Evolutionary conservation across 768 basidiomycete genomes (phyloP), one percentile per base, ranked within the genome.

Genomic region (Amanita rimosa): DNA sequence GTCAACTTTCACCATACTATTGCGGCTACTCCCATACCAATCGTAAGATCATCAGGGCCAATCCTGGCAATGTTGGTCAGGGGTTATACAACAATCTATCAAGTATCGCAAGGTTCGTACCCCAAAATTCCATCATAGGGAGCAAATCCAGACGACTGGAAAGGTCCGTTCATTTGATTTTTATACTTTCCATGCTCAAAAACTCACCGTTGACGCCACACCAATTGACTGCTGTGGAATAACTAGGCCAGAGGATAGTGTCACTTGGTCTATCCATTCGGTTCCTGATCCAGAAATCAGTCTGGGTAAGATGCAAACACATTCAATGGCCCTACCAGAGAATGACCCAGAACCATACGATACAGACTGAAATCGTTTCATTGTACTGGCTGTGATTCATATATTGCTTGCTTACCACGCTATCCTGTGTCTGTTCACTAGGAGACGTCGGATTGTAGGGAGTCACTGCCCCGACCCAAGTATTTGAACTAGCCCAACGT

Each of bases 41-140:
- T 10, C 0, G 83, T 83, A 41, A 84, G 66, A 47, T 64, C 70
- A 13, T 64, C 62, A 16, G 83, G 83, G 19, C 82, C 83, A 51
- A 85, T 73, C 14, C 81, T 83, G 35, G 21, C 3, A n/a, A 16
- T 26, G 16, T 4, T n/a, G 21, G 21, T 22, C 37, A 10, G 57
- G 2, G 52, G 42, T 21, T 24, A 34, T n/a, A n/a, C n/a, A n/a
- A n/a, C 29, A 42, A 21, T 44, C 21, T 11, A 22, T 21, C 9
- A 36, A 27, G n/a, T 39, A 27, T 14, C 48, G 29, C 54, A 13
- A 19, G 19, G 7, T 11, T 33, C 67, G 27, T 61, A 81, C 79
- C 82, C 81, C 17, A 84, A 53, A 52, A 85, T 83, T 8, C 82
- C 82, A 54, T 84, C 83, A 16, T 75, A 68, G 34, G 71, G 74